Evolutionary conservation across 1,139 yeast genomes (phyloP).

Genomic region (Candida glucosophila): DNA sequence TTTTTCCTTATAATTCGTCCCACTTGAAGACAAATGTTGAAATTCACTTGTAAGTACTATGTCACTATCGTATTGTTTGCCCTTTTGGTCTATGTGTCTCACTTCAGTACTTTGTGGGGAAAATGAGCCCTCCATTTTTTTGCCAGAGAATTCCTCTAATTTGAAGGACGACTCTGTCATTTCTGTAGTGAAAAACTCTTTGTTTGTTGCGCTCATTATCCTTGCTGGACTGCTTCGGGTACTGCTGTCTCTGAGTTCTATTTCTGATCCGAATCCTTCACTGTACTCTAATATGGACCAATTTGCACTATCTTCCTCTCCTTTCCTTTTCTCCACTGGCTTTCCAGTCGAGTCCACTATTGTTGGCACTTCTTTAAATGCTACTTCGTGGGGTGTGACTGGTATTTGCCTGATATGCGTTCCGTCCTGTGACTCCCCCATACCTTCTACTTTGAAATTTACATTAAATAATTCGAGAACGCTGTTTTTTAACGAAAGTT

Average conservation of each 20-base stretch:
- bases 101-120: neutral
- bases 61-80: too few relatives aligned
- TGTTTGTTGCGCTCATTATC: neutral
- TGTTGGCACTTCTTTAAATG: slow-evolving; percentile 4
- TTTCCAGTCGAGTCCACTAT: slow-evolving; percentile 5
- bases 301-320: neutral
- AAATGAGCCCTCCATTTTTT: neutral
- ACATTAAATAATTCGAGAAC: too few relatives aligned
- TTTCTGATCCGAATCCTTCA: slow-evolving; percentile 1
- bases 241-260: slow-evolving; percentile 2
- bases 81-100: neutral
- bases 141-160: neutral
- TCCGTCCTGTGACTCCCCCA: too few relatives aligned
- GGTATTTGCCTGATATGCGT: too few relatives aligned
- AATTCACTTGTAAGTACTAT: slow-evolving; percentile 2
- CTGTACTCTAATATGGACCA: slow-evolving; percentile 2
- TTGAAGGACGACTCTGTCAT: neutral
- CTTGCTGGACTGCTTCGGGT: slow-evolving; percentile 1
- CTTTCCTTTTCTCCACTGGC: neutral
- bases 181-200: neutral
- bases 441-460: too few relatives aligned
- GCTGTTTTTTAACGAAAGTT: too few relatives aligned
- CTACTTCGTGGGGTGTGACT: slow-evolving; percentile 7
- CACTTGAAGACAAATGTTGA: slow-evolving; percentile 2
- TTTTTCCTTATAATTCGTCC: neutral